These are phyloP conservation scores for Cadophora luteo-olivacea DNA, from an alignment of 2,329 filamentous ascomycete species.

Conservation along the genomic window DNA sequence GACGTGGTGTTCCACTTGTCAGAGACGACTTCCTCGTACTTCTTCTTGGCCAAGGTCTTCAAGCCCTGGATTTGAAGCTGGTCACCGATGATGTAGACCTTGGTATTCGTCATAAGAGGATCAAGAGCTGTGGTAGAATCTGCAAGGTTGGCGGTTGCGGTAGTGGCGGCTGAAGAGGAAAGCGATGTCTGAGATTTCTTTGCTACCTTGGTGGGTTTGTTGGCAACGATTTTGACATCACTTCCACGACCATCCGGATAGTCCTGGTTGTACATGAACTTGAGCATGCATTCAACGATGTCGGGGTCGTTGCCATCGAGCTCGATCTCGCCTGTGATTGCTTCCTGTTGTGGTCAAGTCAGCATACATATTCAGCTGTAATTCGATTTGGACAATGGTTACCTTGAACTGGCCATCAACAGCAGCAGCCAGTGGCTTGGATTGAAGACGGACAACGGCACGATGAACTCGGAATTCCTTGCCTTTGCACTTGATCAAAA, in stretches of 20 bases:
- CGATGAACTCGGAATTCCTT: constrained; percentile 32
- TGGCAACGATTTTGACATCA: background rate
- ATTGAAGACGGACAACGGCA: constrained; percentile 33
- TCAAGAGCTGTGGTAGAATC: background rate
- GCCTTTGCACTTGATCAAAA: constrained; percentile 31
- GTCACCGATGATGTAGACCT: constrained; percentile 35
- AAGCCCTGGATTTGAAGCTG: constrained; percentile 33
- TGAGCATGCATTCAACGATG: constrained; percentile 76
- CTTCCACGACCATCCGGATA: constrained; percentile 3
- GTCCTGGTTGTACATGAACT: constrained; percentile 70
- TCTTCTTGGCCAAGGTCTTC: constrained; percentile 28
- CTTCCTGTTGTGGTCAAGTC: constrained; percentile 21
- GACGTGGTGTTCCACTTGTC: constrained; percentile 22
- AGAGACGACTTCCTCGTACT: constrained; percentile 20
- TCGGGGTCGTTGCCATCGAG: constrained; percentile 71
- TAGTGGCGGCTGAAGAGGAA: background rate
- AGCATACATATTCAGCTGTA: background rate
- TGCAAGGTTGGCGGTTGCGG: background rate
- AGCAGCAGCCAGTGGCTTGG: constrained; percentile 31
- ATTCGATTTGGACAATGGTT: background rate
- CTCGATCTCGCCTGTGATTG: constrained; percentile 51
- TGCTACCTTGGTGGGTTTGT: background rate
- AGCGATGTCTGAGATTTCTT: background rate
- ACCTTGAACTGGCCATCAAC: constrained; percentile 33
- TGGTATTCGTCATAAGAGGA: constrained; percentile 25